Evolutionary conservation across 129 eudicot species (phyloP).

Genomic region (Rutidosis leptorrhynchoides): DNA sequence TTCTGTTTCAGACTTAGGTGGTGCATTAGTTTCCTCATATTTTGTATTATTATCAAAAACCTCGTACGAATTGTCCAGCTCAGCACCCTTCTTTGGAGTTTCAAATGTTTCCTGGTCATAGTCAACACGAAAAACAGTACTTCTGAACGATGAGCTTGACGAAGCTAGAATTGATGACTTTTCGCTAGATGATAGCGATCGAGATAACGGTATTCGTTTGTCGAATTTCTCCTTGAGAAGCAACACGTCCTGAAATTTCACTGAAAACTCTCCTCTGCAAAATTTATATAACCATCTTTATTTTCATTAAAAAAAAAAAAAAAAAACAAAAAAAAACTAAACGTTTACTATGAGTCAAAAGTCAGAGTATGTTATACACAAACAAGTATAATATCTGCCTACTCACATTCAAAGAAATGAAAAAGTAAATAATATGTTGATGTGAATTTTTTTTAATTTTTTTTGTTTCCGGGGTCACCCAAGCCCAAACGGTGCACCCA

Average conservation of each 20-base stretch:
- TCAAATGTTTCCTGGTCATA: conserved; percentile 25
- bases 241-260: conserved; percentile 73
- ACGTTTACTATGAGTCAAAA: too few relatives aligned
- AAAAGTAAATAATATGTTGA: too few relatives aligned
- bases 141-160: conserved; percentile 49
- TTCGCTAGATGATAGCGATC: conserved; percentile 49
- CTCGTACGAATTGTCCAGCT: conserved; percentile 25
- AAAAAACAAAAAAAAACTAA: too few relatives aligned
- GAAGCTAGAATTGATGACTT: conserved; percentile 44
- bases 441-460: too few relatives aligned
- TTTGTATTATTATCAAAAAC: conserved; percentile 13
- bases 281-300: not conserved
- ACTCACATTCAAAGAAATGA: too few relatives aligned
- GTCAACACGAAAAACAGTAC: conserved; percentile 19
- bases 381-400: too few relatives aligned
- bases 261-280: conserved; percentile 85
- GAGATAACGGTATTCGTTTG: conserved; percentile 47
- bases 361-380: too few relatives aligned
- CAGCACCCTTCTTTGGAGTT: conserved; percentile 19
- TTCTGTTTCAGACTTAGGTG: conserved; percentile 26
- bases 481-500: too few relatives aligned
- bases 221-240: conserved; percentile 65
- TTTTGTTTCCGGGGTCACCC: too few relatives aligned
- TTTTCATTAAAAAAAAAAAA: too few relatives aligned
- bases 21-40: not conserved